phyloP scores from a whole-genome alignment of 495 filamentous ascomycete species.

The Clavariopsis aquatica region DNA sequence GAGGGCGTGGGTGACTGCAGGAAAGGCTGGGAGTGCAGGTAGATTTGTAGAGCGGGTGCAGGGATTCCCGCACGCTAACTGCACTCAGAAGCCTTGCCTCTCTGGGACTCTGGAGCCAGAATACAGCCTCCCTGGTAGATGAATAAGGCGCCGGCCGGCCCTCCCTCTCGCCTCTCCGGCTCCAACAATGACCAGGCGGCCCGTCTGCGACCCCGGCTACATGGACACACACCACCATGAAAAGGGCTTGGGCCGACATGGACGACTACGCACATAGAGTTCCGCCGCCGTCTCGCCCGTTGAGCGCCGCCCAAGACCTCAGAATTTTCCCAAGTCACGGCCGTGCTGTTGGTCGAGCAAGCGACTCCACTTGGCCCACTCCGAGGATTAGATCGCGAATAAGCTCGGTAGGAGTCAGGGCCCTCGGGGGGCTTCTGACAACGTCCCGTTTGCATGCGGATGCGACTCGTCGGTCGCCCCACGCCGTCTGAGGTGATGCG shows the following conservation, averaged over 20 bases:
- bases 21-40: not conserved
- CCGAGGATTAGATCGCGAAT: conserved; percentile 9
- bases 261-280: not conserved
- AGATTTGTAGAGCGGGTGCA: not conserved
- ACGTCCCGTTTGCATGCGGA: not conserved
- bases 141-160: not conserved
- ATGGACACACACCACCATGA: too few relatives aligned
- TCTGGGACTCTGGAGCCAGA: not conserved
- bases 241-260: not conserved
- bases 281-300: too few relatives aligned
- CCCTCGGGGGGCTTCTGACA: not conserved
- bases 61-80: too few relatives aligned
- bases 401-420: conserved; percentile 10
- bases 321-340: not conserved
- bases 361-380: conserved; percentile 12
- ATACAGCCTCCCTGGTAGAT: too few relatives aligned
- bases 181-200: conserved; percentile 25
- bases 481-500: not conserved
- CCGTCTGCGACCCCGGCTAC: too few relatives aligned
- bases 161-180: conserved; percentile 20
- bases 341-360: conserved; percentile 1
- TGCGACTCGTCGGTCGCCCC: too few relatives aligned
- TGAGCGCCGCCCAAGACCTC: not conserved
- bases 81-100: not conserved
- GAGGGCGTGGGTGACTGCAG: not conserved